Base-by-base conservation (phyloP, 805 yeast genomes). In the Henningerozyma blattae region DNA sequence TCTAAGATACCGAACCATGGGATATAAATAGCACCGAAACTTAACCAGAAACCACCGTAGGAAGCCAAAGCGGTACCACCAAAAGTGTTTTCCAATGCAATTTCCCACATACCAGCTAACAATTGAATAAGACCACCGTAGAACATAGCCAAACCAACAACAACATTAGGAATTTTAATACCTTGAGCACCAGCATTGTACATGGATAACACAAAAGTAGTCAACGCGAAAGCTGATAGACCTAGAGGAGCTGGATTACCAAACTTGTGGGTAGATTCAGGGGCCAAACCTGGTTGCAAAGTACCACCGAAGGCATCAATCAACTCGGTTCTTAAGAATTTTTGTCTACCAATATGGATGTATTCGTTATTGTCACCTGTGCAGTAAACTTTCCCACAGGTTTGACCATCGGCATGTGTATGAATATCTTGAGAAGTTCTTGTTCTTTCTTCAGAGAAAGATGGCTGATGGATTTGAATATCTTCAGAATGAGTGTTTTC, bases 261-360 rank as follows among this genome's bases (percentile, higher is more conserved):
- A 44, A 76, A 65, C 42, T 67, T 66, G 45, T 77, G 75, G 7
- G 60, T 50, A 13, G 89, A 68, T 4, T 72, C 68, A n/a, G 69
- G 65, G 19, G 71, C 55, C 36, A 64, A 31, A 64, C 84, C 89
- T 17, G 91, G 84, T 44, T 76, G 75, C 52, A 81, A 61, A 15
- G 80, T 67, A 76, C 95, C 95, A 56, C 94, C 95, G 43, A 80
- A 80, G 2, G 89, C 89, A 18, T 57, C 57, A 34, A 63, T 58
- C 36, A 80, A 62, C 33, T 80, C 87, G 34, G 65, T 54, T 45
- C 67, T 71, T 35, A 72, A 64, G 40, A 78, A 84, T 54, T 70
- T 76, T 41, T 78, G 75, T 46, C 75, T 68, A 4, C 94, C 95
- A 43, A 84, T 70, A 41, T 64, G 72, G 36, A 84, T 65, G 50